These are phyloP conservation scores for Pseudotsuga menziesii DNA, from an alignment of 75 land plant species.

Conservation along the genomic window DNA sequence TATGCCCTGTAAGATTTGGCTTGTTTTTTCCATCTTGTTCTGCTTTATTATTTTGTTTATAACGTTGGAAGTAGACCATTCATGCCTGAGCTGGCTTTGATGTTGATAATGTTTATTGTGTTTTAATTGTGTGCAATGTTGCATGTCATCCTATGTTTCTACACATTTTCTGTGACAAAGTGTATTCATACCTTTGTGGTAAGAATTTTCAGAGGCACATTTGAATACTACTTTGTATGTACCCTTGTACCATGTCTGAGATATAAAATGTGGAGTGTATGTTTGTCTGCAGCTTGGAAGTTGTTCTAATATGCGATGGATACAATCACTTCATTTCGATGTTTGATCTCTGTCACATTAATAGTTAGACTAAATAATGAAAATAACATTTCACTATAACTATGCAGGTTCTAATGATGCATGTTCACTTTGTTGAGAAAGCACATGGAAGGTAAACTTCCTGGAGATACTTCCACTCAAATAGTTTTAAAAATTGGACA, in stretches of 20 bases:
- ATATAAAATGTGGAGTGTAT: too few species aligned
- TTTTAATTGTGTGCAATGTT: too few species aligned
- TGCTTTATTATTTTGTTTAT: not conserved
- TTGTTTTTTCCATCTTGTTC: not conserved
- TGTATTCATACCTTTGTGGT: not conserved
- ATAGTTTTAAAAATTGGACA: too few species aligned
- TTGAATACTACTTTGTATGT: not conserved
- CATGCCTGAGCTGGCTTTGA: not conserved
- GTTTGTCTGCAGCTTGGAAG: too few species aligned
- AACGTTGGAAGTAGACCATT: not conserved
- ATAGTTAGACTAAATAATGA: not conserved
- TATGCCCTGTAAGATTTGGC: constrained; percentile 69
- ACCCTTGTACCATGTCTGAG: too few species aligned
- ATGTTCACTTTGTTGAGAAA: not conserved
- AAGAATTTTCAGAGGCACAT: not conserved
- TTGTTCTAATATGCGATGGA: too few species aligned
- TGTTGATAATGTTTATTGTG: not conserved
- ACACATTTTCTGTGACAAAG: not conserved
- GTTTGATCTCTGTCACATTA: not conserved
- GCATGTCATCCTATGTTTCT: not conserved
- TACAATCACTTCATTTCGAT: too few species aligned
- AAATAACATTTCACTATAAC: not conserved
- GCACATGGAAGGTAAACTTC: too few species aligned
- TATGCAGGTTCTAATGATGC: not conserved
- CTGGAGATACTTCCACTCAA: too few species aligned